Conservation (phyloP, 371 early-diverging fungal genomes). For the Dinochytrium kinnereticum region DNA sequence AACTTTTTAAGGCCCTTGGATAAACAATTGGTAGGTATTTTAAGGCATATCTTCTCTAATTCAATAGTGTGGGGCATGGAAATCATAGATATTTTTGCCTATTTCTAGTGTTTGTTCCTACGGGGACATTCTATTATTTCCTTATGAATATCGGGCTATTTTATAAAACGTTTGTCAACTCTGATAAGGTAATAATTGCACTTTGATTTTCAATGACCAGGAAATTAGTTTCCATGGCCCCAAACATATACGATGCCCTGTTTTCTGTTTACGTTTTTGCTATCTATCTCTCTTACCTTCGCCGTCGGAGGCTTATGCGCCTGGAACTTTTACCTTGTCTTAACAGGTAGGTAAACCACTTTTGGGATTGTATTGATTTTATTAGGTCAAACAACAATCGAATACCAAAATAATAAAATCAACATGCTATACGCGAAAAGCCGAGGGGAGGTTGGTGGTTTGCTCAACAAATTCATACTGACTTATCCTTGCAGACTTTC, state of each 20-base stretch:
- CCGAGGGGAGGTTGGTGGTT: constrained; percentile 37
- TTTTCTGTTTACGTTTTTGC: constrained; percentile 36
- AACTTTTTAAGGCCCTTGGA: constrained; percentile 31
- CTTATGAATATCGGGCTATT: constrained; percentile 44
- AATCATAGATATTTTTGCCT: constrained; percentile 85
- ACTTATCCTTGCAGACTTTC: constrained; percentile 19
- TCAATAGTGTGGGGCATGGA: constrained; percentile 77
- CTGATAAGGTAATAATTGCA: constrained; percentile 6
- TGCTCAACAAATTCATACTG: not conserved
- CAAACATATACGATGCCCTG: constrained; percentile 16
- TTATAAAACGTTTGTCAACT: constrained; percentile 21
- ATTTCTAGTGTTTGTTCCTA: constrained; percentile 72
- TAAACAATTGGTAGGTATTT: constrained; percentile 34
- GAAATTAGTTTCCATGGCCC: not conserved
- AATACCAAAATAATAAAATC: constrained; percentile 36
- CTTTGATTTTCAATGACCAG: not conserved
- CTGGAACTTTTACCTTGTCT: constrained; percentile 46
- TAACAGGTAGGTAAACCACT: constrained; percentile 20
- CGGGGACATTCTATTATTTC: constrained; percentile 69
- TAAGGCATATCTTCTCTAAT: not conserved
- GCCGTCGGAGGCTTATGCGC: constrained; percentile 36
- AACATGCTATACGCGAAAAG: not conserved
- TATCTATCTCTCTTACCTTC: constrained; percentile 29
- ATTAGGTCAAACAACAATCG: constrained; percentile 45
- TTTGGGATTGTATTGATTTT: not conserved